Base-by-base conservation (phyloP, 1,284 basidiomycete genomes). In the Flammula alnicola region DNA sequence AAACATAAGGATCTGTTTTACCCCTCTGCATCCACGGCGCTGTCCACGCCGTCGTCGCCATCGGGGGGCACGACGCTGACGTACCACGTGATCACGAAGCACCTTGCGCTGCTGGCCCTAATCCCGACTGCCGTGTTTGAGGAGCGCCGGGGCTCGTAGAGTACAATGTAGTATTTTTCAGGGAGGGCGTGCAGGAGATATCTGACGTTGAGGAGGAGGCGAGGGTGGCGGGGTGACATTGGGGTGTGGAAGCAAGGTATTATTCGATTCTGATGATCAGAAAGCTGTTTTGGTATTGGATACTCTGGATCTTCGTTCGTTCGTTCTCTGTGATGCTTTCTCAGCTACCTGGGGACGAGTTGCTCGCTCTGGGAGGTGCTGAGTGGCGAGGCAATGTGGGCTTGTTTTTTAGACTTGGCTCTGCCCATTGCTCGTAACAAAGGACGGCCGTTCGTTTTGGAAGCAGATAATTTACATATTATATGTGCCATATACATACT, bases 121-220 rank as follows among this genome's bases (percentile, higher is more conserved):
- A 68, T 97, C 10, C 88, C 91, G 14, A 91, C 92, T 1, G 76
- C 83, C 33, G 85, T 91, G 12, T 94, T 86, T 64, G 86, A 93
- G 47, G 78, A 81, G 47, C 79, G 88, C 53, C 76, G 91, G 17
- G 92, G 12, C 75, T 95, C 54, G 81, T 98, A 35, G 95, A 98
- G 67, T 96, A 93, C 70, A 98, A 98, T 62, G 86, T 98, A 4
- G 88, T 93, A 16, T 93, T 91, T 68, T 88, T 98, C 67, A 71
- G 88, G 52, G 85, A 91, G 64, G 88, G 88, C 1, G 80, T 87
- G 48, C 82, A 86, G 67, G 88, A 90, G 68, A 89, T 91, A 35
- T 85, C 81, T 57, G 77, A 82, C 48, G 83, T 87, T 8, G 88
- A 90, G 63, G 77, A 74, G 55, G 84, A 88, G 55, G 75, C 75